Evolutionary conservation across 2,329 filamentous ascomycete species (phyloP).

Genomic region (Aspergillus pseudonomiae): DNA sequence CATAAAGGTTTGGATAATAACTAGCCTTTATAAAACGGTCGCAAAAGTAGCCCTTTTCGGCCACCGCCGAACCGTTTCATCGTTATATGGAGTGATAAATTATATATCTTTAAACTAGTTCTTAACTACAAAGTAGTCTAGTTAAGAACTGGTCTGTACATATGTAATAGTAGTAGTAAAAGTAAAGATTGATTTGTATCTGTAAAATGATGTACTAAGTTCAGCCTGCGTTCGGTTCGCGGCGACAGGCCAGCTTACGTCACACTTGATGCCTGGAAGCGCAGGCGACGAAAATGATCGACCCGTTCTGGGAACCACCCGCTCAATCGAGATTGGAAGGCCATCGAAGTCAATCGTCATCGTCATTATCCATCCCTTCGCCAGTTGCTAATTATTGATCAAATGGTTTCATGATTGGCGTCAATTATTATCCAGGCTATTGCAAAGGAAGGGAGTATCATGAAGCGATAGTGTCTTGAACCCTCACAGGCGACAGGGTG

Average conservation of each 20-base stretch:
- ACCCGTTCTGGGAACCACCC: background rate
- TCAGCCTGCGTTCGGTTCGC: too few species aligned
- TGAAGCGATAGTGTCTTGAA: conserved; percentile 23
- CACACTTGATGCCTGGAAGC: background rate
- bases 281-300: conserved; percentile 1
- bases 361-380: background rate
- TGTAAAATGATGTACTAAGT: too few species aligned
- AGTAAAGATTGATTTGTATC: too few species aligned
- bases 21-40: too few species aligned
- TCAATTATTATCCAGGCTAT: conserved; percentile 24
- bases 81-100: too few species aligned
- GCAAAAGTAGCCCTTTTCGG: too few species aligned
- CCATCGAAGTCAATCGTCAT: background rate
- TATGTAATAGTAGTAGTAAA: too few species aligned
- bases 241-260: background rate
- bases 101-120: too few species aligned
- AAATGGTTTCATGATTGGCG: conserved; percentile 5
- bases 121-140: too few species aligned
- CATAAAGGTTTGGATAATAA: too few species aligned
- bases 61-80: too few species aligned
- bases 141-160: too few species aligned
- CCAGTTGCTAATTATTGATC: conserved; percentile 18
- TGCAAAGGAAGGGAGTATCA: conserved; percentile 23
- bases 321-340: background rate
- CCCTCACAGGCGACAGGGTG: conserved; percentile 21